Conservation (phyloP, 1,139 yeast genomes). For the Saccharomyces pastorianus region DNA sequence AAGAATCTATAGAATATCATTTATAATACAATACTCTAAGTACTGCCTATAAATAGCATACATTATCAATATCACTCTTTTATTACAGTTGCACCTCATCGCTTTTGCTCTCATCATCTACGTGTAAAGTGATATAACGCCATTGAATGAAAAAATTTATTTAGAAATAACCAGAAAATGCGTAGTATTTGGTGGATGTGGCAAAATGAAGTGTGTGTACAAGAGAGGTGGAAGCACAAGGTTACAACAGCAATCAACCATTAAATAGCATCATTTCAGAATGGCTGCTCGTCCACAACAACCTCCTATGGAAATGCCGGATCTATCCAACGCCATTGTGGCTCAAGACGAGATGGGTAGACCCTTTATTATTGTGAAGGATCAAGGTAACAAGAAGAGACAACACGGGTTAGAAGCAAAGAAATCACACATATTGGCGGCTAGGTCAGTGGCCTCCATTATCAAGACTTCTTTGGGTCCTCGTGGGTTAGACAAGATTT, state of each 20-base stretch:
- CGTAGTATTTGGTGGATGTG: background rate
- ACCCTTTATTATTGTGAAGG: slow-evolving; percentile 94
- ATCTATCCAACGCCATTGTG: slow-evolving; percentile 92
- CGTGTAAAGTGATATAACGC: background rate
- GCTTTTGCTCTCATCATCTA: background rate
- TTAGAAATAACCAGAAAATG: background rate
- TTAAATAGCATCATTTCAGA: background rate
- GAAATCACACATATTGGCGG: slow-evolving; percentile 90
- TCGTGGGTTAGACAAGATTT: slow-evolving; percentile 93
- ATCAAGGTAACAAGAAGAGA: slow-evolving; percentile 89
- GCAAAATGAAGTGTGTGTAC: background rate
- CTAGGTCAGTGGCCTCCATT: slow-evolving; percentile 88
- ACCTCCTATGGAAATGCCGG: slow-evolving; percentile 69
- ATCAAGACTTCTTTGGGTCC: slow-evolving; percentile 93
- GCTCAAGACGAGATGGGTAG: slow-evolving; percentile 99
- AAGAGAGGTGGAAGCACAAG: background rate
- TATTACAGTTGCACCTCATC: background rate
- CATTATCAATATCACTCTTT: background rate
- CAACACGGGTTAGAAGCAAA: slow-evolving; percentile 93
- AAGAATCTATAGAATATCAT: background rate
- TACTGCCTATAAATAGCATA: background rate
- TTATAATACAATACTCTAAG: background rate
- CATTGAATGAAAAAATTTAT: background rate
- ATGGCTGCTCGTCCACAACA: slow-evolving; percentile 28
- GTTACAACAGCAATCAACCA: background rate